A percentile compares a stretch with the other conserved stretches of the same genome.
These are phyloP conservation scores for Phlyctochytrium bullatum DNA, from an alignment of 192 early-diverging fungal genomes.

Conservation along the genomic window DNA sequence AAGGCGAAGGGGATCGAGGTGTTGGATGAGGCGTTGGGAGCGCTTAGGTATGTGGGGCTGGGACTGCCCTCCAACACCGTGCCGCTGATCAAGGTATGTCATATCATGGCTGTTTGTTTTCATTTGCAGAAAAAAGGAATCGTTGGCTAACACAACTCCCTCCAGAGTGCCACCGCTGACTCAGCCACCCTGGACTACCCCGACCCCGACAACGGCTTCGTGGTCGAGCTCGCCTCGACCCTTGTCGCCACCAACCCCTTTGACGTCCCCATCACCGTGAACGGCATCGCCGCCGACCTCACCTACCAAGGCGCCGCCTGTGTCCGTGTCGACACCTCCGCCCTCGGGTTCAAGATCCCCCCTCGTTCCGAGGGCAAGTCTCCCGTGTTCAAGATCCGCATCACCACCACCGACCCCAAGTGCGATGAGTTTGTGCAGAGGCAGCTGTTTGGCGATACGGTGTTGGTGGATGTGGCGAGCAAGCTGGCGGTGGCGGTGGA, in stretches of 20 bases:
- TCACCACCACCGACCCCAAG: not conserved
- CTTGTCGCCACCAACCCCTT: conserved; percentile 1
- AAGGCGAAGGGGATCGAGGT: not conserved
- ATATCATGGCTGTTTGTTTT: not conserved
- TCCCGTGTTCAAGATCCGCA: no score
- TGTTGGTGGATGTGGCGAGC: not conserved
- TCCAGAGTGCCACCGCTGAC: not conserved
- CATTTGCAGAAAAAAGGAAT: not conserved
- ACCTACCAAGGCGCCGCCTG: not conserved
- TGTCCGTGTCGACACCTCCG: no score
- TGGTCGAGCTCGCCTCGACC: not conserved
- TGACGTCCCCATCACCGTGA: not conserved
- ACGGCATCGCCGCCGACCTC: not conserved
- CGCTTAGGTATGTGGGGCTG: not conserved
- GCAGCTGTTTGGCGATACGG: not conserved
- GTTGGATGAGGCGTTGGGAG: conserved; percentile 3
- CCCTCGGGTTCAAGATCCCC: no score
- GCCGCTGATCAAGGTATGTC: conserved; percentile 3
- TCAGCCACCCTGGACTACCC: not conserved
- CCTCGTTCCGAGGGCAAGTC: no score
- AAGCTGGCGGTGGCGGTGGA: not conserved
- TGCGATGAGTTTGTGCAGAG: not conserved
- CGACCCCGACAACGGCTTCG: not conserved
- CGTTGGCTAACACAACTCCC: not conserved
- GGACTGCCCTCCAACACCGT: conserved; percentile 5